Percentiles rank a stretch among this genome's conserved stretches.
Conservation (phyloP, 2,329 filamentous ascomycete genomes). For the Colletotrichum sp. region DNA sequence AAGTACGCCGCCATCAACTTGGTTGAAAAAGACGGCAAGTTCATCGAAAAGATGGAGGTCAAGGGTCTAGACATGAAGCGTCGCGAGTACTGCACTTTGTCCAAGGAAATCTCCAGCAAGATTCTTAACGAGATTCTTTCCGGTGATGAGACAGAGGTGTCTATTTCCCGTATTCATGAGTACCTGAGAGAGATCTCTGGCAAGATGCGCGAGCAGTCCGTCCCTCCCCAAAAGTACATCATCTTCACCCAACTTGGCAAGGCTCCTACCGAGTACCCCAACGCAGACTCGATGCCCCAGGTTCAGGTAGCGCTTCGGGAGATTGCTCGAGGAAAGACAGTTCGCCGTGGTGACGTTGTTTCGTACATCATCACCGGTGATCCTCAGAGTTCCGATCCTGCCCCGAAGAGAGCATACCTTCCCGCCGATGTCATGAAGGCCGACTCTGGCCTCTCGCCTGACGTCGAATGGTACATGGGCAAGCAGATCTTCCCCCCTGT, state of each 20-base stretch:
- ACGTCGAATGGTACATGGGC: slow-evolving; percentile 97
- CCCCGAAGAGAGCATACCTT: slow-evolving; percentile 88
- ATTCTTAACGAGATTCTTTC: slow-evolving; percentile 95
- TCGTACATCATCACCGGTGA: slow-evolving; percentile 91
- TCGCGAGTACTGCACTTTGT: slow-evolving; percentile 93
- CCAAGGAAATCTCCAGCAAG: slow-evolving; percentile 90
- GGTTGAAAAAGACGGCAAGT: slow-evolving; percentile 87
- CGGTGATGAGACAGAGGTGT: slow-evolving; percentile 87
- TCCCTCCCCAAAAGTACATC: slow-evolving; percentile 88
- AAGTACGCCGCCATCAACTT: slow-evolving; percentile 98
- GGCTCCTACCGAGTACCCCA: slow-evolving; percentile 90
- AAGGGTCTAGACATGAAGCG: slow-evolving; percentile 98
- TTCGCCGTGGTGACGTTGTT: slow-evolving; percentile 95
- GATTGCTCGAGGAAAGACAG: slow-evolving; percentile 81
- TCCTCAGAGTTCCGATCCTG: slow-evolving; percentile 66
- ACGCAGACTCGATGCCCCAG: slow-evolving; percentile 93
- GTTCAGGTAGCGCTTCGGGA: slow-evolving; percentile 94
- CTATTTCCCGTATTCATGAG: slow-evolving; percentile 90
- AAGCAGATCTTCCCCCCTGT: slow-evolving; percentile 99
- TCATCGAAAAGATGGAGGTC: slow-evolving; percentile 92
- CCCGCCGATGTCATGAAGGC: slow-evolving; percentile 84
- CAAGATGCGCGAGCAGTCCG: slow-evolving; percentile 82
- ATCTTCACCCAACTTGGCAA: slow-evolving; percentile 99
- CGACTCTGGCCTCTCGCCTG: slow-evolving; percentile 78
- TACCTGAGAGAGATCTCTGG: slow-evolving; percentile 84